Conservation (phyloP, 2,329 filamentous ascomycete species). For the Diaporthe sp. region DNA sequence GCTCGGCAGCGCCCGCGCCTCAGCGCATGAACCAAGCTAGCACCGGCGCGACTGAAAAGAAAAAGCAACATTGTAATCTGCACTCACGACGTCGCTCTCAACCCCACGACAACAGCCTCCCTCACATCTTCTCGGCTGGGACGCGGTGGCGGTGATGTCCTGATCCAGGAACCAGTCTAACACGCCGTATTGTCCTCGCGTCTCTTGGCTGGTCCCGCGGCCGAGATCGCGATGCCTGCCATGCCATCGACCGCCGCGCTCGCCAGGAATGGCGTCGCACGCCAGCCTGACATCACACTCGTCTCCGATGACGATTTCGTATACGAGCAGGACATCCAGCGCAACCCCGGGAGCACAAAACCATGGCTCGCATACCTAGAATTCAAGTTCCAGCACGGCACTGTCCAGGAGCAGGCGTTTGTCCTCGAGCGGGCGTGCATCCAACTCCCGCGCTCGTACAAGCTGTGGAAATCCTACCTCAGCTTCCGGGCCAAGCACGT, state of each 20-base stretch:
- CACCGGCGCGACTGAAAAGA: constrained; percentile 29
- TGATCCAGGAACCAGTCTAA: constrained; percentile 12
- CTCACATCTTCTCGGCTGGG: constrained; percentile 20
- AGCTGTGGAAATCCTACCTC: constrained; percentile 98
- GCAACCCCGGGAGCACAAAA: constrained; percentile 85
- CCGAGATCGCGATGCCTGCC: constrained; percentile 31
- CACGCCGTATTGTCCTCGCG: constrained; percentile 3
- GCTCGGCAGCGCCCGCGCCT: constrained; percentile 30
- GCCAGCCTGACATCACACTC: constrained; percentile 34
- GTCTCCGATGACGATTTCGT: constrained; percentile 83
- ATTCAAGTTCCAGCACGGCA: constrained; percentile 90
- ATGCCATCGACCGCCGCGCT: constrained; percentile 33
- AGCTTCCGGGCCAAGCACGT: constrained; percentile 85
- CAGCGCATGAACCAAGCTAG: constrained; percentile 28
- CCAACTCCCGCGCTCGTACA: constrained; percentile 93
- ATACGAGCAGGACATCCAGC: constrained; percentile 95
- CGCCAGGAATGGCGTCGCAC: constrained; percentile 34
- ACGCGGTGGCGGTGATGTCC: constrained; percentile 31
- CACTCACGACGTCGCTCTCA: constrained; percentile 21
- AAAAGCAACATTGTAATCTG: constrained; percentile 25
- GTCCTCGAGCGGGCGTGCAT: constrained; percentile 91
- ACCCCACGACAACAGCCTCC: not conserved
- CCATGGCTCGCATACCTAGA: constrained; percentile 96
- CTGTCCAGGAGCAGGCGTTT: constrained; percentile 83
- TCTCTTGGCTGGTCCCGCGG: constrained; percentile 20